Base-by-base conservation (phyloP, 805 yeast genomes). In the Saccharomycopsis oosterbeekiorum region DNA sequence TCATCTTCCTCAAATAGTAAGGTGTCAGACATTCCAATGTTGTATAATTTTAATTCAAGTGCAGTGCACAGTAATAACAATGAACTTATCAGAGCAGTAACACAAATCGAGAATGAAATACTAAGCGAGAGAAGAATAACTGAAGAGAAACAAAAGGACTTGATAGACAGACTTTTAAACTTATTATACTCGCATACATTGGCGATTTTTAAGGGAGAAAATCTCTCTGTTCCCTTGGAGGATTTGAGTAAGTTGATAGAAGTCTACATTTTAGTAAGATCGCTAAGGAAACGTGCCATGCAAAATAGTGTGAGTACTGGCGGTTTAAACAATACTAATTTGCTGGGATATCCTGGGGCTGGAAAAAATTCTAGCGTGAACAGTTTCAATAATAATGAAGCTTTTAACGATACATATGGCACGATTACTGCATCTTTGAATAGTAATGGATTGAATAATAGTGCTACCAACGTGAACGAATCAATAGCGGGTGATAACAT, bases 151-250 rank as follows among this genome's bases (percentile, higher is more conserved):
- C 69, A 58, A 74, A 71, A 21, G 66, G 70, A n/a, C 66, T 74
- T 39, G 70, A 72, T 19, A 70, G 70, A 61, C 73, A 71, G 40
- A 68, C 73, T 12, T 34, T 71, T 73, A 69, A 60, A 67, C 10
- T 66, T 74, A 37, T 65, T 75, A 9, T 69, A 71, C 37, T 67
- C 70, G 8, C 62, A 73, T 9, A 68, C 73, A 1, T 60, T 67
- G 3, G 78, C 78, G 8, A 54, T 75, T 11, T 75, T 75, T 62
- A 67, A 69, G 61, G 72, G 75, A 24, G 77, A 73, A 50, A 58
- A 68, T 17, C 58, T 75, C 14, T 68, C 70, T 39, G 70, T 71
- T 0, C 73, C 77, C 3, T 67, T 75, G 8, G 78, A 75, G 55
- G 77, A 75, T 63, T 67, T 74, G 57, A 75, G 73, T 63, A 73